A percentile compares a stretch with the other conserved stretches of the same genome.
These are phyloP conservation scores for Fusarium goolgardi DNA, from an alignment of 2,329 filamentous ascomycete species.

Conservation along the genomic window DNA sequence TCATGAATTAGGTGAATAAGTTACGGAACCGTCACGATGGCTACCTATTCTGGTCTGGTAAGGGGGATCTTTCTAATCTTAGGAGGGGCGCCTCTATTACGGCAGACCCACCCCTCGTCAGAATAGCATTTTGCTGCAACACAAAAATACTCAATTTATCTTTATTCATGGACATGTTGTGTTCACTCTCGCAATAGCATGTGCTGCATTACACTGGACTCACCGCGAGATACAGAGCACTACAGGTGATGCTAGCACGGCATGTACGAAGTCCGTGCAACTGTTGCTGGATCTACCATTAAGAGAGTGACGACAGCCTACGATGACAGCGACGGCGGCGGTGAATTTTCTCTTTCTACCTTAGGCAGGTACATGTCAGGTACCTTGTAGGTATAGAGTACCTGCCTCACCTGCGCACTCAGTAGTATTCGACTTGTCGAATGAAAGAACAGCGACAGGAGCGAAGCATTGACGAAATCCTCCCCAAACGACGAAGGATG, in stretches of 20 bases:
- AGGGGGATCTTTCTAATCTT: conserved; percentile 4
- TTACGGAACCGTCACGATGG: conserved; percentile 18
- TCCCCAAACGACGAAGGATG: conserved; percentile 14
- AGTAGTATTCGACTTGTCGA: background rate
- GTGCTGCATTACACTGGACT: conserved; percentile 16
- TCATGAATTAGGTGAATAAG: conserved; percentile 17
- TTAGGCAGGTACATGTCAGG: conserved; percentile 3
- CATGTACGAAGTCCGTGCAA: conserved; percentile 40
- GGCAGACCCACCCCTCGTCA: background rate
- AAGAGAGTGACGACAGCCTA: background rate
- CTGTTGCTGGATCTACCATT: conserved; percentile 4
- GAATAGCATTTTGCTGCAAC: background rate
- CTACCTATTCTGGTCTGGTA: conserved; percentile 12
- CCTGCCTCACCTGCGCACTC: background rate
- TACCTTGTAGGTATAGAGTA: conserved; percentile 6
- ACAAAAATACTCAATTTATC: conserved; percentile 1
- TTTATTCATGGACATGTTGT: background rate
- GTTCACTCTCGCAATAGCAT: background rate
- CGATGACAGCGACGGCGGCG: conserved; percentile 10
- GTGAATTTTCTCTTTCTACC: conserved; percentile 14
- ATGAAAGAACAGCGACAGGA: background rate
- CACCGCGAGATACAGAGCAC: conserved; percentile 16
- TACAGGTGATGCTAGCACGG: conserved; percentile 19
- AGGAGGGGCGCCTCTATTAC: conserved; percentile 9
- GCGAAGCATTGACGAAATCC: conserved; percentile 1